Evolutionary conservation across 495 filamentous ascomycete species (phyloP).

Genomic region (Eremomyces bilateralis): DNA sequence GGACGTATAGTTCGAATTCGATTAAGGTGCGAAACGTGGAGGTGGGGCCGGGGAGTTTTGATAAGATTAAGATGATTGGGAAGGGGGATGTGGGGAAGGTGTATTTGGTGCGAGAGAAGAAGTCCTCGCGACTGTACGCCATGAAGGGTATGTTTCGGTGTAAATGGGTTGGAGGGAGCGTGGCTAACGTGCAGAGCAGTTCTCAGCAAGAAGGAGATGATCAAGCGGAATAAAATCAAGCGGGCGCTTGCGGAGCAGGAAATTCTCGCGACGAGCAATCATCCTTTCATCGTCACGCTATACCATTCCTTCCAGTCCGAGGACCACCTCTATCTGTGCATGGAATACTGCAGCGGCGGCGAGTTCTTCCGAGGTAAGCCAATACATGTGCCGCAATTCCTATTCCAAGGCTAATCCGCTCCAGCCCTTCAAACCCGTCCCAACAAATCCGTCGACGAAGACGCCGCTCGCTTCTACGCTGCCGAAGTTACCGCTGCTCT

Average conservation of each 20-base stretch:
- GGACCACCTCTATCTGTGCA: slow-evolving; percentile 93
- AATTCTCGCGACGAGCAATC: slow-evolving; percentile 93
- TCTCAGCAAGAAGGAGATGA: slow-evolving; percentile 99
- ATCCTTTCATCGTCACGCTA: slow-evolving; percentile 94
- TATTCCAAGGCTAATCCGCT: background rate
- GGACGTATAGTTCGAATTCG: slow-evolving; percentile 96
- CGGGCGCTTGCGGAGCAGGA: slow-evolving; percentile 93
- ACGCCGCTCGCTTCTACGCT: slow-evolving; percentile 92
- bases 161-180: slow-evolving; percentile 5
- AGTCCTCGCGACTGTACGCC: slow-evolving; percentile 80
- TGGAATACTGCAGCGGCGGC: slow-evolving; percentile 98
- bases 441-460: slow-evolving; percentile 89
- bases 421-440: slow-evolving; percentile 82
- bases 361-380: slow-evolving; percentile 73
- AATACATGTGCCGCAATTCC: background rate
- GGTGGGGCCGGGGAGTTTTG: slow-evolving; percentile 85
- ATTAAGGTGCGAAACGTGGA: slow-evolving; percentile 96
- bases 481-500: slow-evolving; percentile 94
- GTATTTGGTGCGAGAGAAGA: slow-evolving; percentile 93
- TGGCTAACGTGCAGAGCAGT: slow-evolving; percentile 31
- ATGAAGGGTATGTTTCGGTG: slow-evolving; percentile 64
- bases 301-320: slow-evolving; percentile 99
- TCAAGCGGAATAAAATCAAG: slow-evolving; percentile 99
- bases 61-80: slow-evolving; percentile 97
- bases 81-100: slow-evolving; percentile 99